A percentile compares a stretch with the other conserved stretches of the same genome.
These are phyloP conservation scores for Flammula alnicola DNA, from an alignment of 1,284 basidiomycete genomes.

Conservation along the genomic window DNA sequence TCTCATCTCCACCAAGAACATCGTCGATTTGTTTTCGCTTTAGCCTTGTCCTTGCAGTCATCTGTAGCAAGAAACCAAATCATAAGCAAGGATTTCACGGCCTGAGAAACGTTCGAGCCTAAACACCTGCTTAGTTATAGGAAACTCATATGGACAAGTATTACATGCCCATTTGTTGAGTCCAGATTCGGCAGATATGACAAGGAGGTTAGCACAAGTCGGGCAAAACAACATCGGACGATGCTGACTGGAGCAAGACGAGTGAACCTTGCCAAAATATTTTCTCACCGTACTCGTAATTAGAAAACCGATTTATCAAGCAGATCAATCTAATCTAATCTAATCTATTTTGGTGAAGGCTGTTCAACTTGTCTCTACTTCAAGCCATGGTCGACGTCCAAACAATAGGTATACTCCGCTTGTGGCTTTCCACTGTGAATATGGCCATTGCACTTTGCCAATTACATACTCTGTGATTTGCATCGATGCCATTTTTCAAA, in stretches of 20 bases:
- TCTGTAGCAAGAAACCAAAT: slow-evolving; percentile 46
- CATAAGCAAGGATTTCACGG: no score
- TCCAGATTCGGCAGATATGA: slow-evolving; percentile 77
- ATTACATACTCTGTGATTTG: no score
- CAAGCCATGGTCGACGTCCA: no score
- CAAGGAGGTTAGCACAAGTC: slow-evolving; percentile 90
- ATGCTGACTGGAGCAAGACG: background rate
- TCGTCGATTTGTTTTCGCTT: slow-evolving; percentile 91
- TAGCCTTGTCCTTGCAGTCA: slow-evolving; percentile 86
- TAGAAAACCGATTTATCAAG: no score
- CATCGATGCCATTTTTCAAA: slow-evolving; percentile 24
- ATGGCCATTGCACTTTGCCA: no score
- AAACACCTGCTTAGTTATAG: slow-evolving; percentile 80
- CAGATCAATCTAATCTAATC: slow-evolving; percentile 17
- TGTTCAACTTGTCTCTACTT: no score
- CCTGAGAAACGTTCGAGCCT: background rate
- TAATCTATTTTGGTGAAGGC: no score
- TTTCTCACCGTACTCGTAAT: no score
- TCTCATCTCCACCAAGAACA: slow-evolving; percentile 91
- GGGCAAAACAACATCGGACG: slow-evolving; percentile 89
- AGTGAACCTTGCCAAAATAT: slow-evolving; percentile 3
- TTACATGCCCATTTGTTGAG: slow-evolving; percentile 94
- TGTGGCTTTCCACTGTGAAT: no score
- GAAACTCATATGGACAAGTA: slow-evolving; percentile 95
- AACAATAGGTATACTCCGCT: no score